Conservation (phyloP, 1,284 basidiomycete genomes). For the Leccinum laetum region DNA sequence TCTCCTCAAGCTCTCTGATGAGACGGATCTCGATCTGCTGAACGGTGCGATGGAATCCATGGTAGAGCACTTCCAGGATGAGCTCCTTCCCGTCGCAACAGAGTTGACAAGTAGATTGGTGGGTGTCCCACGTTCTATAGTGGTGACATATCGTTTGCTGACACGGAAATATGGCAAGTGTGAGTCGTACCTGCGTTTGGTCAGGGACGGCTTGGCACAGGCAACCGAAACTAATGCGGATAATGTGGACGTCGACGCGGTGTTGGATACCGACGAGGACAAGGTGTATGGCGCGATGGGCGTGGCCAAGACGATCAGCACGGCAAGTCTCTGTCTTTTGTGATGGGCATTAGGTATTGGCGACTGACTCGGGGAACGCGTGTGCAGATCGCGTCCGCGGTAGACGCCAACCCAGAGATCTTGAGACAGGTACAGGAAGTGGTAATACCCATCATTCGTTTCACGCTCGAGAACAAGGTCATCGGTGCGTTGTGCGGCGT, state of each 20-base stretch:
- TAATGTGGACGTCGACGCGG: slow-evolving; percentile 49
- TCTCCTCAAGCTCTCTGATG: slow-evolving; percentile 84
- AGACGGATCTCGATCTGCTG: slow-evolving; percentile 87
- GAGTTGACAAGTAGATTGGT: slow-evolving; percentile 81
- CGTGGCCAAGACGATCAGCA: slow-evolving; percentile 77
- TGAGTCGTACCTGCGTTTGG: slow-evolving; percentile 80
- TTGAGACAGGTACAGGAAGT: slow-evolving; percentile 81
- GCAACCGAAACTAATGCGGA: slow-evolving; percentile 46
- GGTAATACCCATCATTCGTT: slow-evolving; percentile 76
- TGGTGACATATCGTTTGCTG: not conserved
- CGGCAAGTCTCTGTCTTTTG: slow-evolving; percentile 42
- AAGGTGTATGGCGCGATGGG: slow-evolving; percentile 87
- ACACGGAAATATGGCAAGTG: slow-evolving; percentile 44
- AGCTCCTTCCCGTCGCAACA: slow-evolving; percentile 85
- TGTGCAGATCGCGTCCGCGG: slow-evolving; percentile 62
- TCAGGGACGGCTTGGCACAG: slow-evolving; percentile 61
- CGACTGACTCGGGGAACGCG: not conserved
- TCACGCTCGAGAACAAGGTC: slow-evolving; percentile 75
- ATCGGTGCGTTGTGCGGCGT: slow-evolving; percentile 50
- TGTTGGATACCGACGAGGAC: slow-evolving; percentile 69
- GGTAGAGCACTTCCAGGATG: slow-evolving; percentile 84
- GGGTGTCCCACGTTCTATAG: slow-evolving; percentile 27
- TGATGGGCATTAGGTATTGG: not conserved
- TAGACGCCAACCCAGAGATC: slow-evolving; percentile 77
- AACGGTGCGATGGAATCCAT: slow-evolving; percentile 83